These are phyloP conservation scores for Eucalyptus rudis DNA, from an alignment of 345 rosid species.

Conservation along the genomic window DNA sequence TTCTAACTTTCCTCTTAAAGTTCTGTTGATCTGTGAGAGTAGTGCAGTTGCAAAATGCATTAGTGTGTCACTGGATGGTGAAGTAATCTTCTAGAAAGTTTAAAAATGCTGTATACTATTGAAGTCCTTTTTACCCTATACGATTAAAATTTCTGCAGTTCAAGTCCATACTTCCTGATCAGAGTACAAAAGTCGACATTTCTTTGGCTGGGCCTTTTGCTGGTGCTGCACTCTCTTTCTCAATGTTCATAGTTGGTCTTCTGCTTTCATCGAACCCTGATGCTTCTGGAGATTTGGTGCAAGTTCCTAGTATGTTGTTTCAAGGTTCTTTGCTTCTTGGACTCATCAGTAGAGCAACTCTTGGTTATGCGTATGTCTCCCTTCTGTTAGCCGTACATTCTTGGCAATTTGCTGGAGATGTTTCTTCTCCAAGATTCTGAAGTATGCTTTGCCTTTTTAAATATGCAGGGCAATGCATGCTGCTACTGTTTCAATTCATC, in stretches of 20 bases:
- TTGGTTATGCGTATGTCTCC: constrained; percentile 75
- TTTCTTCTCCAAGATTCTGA: not conserved
- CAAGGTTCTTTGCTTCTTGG: constrained; percentile 97
- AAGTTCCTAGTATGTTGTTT: constrained; percentile 84
- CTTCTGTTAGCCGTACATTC: not conserved
- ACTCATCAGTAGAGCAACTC: constrained; percentile 82
- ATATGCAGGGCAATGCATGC: constrained; percentile 79
- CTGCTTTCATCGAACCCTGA: constrained; percentile 68
- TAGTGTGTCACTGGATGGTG: not conserved
- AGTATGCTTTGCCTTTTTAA: not conserved
- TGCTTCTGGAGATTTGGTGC: constrained; percentile 73
- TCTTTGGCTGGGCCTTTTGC: constrained; percentile 93
- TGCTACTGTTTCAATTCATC: constrained; percentile 78
- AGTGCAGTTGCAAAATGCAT: not conserved
- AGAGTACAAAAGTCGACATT: constrained; percentile 76
- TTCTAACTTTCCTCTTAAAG: not conserved
- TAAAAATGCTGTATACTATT: not conserved
- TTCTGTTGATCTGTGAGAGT: not conserved
- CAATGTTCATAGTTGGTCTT: constrained; percentile 84
- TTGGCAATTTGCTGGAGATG: not conserved
- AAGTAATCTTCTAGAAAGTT: not conserved
- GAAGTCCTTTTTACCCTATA: not conserved
- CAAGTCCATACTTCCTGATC: constrained; percentile 91
- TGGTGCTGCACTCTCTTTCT: constrained; percentile 79
- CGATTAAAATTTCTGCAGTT: constrained; percentile 33